These are phyloP conservation scores for Cladosporium halotolerans DNA, from an alignment of 2,329 filamentous ascomycete species.

Conservation along the genomic window DNA sequence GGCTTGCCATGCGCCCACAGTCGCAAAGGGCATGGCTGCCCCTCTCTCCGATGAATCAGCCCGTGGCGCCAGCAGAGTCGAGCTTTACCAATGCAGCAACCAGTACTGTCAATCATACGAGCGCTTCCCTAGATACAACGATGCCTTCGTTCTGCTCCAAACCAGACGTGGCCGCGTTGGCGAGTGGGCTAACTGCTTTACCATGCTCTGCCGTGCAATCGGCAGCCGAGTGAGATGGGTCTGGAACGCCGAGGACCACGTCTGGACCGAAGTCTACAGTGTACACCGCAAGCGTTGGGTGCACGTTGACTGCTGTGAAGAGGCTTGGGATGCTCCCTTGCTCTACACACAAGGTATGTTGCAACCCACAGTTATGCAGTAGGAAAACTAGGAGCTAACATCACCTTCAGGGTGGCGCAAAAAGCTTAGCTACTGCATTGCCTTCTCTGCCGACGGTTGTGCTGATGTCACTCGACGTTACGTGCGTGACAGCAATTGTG, in stretches of 20 bases:
- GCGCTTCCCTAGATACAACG: conserved; percentile 87
- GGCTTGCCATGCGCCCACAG: conserved; percentile 73
- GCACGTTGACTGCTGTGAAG: conserved; percentile 93
- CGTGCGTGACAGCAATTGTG: conserved; percentile 64
- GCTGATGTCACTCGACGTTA: conserved; percentile 63
- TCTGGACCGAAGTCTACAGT: conserved; percentile 97
- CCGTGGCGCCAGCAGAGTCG: conserved; percentile 78
- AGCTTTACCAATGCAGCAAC: conserved; percentile 82
- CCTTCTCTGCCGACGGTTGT: conserved; percentile 83
- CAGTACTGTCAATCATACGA: conserved; percentile 70
- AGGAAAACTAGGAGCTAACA: conserved; percentile 13
- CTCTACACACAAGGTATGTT: conserved; percentile 75
- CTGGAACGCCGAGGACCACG: conserved; percentile 95
- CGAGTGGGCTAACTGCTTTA: conserved; percentile 98
- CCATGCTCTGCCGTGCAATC: conserved; percentile 91
- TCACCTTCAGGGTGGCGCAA: conserved; percentile 68
- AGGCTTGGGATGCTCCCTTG: conserved; percentile 88
- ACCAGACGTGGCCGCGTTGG: conserved; percentile 80
- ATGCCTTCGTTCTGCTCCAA: conserved; percentile 87
- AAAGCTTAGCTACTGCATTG: conserved; percentile 94
- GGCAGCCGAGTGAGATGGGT: conserved; percentile 92
- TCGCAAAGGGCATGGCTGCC: conserved; percentile 73
- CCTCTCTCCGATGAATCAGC: conserved; percentile 85
- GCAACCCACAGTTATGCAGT: background rate
- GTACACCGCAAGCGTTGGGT: conserved; percentile 90